Evolutionary conservation across 306 rosid genomes (phyloP), one percentile per base, ranked within the genome.

Genomic region (Parietaria judaica): DNA sequence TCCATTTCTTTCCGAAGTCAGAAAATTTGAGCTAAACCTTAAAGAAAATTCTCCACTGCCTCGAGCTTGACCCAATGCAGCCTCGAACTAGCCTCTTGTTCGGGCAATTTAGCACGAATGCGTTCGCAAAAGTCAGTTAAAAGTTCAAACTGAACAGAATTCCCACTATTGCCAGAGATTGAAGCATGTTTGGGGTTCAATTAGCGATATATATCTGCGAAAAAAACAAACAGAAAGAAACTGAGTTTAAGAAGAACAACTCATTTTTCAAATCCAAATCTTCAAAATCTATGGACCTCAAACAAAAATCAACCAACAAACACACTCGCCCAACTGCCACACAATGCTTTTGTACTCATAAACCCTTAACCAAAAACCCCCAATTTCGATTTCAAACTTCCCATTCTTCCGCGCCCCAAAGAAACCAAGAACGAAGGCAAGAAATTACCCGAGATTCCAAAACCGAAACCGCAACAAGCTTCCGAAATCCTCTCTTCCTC

Each of bases 171-270:
- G 51, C 36, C 51, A 49, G 64, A 70, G 58, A 58, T 51, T 45
- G 51, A 62, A 51, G 63, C 51, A 51, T 9, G 64, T 58, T 39
- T 61, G 44, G 60, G 71, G 64, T 65, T 71, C 60, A 67, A 58
- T 61, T 63, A 61, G 58, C n/a, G 61, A 61, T 56, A 38, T 60
- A 73, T 81, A 81, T 77, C 96, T 83, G 84, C 51, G 55, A 46
- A 46, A 11, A n/a, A 35, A 67, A 63, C 34, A 66, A 75, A 72
- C 48, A 56, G 63, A 0, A 15, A 60, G 36, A 47, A 45, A 66
- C 15, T 17, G 61, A 75, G 77, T 49, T 54, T 61, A 70, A 23
- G 31, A 23, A 23, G 5, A 72, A 72, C 58, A 23, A 23, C 31
- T 23, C 31, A 23, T 71, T 8, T 63, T 6, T 8, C 72, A 11